Conservation (phyloP, 2,329 filamentous ascomycete species). For the Phialocephala sp. region DNA sequence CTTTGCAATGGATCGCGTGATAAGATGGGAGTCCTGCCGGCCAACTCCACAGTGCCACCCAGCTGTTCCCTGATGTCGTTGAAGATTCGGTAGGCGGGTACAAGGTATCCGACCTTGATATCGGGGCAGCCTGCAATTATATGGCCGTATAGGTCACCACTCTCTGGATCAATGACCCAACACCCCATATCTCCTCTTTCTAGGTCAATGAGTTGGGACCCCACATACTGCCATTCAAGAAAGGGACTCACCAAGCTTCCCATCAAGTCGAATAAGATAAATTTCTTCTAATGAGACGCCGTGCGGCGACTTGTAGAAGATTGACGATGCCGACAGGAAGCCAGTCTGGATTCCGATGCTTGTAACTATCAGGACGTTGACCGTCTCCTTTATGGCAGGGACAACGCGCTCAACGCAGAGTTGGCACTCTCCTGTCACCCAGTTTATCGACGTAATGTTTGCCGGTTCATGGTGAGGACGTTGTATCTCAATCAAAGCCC, state of each 20-base stretch:
- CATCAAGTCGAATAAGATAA: neutral
- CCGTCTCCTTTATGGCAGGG: neutral
- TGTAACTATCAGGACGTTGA: neutral
- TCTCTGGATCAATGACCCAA: conserved; percentile 3
- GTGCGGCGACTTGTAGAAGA: neutral
- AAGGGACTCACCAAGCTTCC: neutral
- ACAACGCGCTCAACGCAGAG: neutral
- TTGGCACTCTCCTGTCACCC: neutral
- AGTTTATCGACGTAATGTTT: neutral
- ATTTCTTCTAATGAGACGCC: neutral
- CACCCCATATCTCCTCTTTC: neutral
- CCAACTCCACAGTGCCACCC: neutral
- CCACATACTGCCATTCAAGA: too few relatives aligned
- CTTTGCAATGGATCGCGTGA: neutral
- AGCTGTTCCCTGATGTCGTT: conserved; percentile 7
- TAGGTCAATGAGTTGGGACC: neutral
- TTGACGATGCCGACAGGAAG: neutral
- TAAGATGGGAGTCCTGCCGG: neutral
- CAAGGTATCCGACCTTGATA: neutral
- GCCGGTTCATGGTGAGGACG: neutral
- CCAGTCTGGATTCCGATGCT: neutral
- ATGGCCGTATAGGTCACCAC: conserved; percentile 1
- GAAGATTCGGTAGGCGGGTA: conserved; percentile 3
- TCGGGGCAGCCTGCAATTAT: conserved; percentile 2
- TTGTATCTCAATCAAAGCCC: conserved; percentile 1